A percentile compares a stretch with the other conserved stretches of the same genome.
Evolutionary conservation across 2,329 filamentous ascomycete genomes (phyloP).

Genomic region (Talaromyces sp.): DNA sequence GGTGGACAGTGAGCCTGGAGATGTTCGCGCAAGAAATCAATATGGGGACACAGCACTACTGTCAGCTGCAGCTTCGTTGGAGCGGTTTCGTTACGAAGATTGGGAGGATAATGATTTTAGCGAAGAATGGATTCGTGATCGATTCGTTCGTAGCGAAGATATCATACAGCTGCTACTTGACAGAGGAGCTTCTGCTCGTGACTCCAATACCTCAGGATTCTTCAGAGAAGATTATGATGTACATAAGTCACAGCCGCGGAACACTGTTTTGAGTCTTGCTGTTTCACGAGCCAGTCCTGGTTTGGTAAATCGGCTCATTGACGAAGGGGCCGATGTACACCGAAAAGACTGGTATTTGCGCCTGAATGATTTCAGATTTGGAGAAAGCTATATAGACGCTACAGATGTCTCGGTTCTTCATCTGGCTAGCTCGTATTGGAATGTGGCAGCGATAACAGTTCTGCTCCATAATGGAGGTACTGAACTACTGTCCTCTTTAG

Average conservation of each 20-base stretch:
- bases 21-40: constrained; percentile 4
- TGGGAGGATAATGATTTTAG: background rate
- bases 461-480: constrained; percentile 9
- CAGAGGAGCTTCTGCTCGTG: constrained; percentile 2
- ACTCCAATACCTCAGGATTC: background rate
- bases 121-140: background rate
- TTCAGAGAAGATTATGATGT: background rate
- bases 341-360: constrained; percentile 8
- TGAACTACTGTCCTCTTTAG: constrained; percentile 11
- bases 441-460: constrained; percentile 1
- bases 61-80: background rate
- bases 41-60: background rate
- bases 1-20: constrained; percentile 14
- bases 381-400: background rate
- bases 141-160: background rate
- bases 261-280: constrained; percentile 7
- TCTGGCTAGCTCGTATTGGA: constrained; percentile 7
- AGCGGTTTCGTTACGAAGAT: background rate
- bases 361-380: background rate
- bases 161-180: constrained; percentile 1
- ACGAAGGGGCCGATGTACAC: constrained; percentile 15
- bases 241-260: background rate
- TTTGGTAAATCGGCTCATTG: constrained; percentile 16
- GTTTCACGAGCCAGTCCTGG: constrained; percentile 12
- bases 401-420: constrained; percentile 1